Conservation (phyloP, 495 filamentous ascomycete species). For the Apodospora peruviana region DNA sequence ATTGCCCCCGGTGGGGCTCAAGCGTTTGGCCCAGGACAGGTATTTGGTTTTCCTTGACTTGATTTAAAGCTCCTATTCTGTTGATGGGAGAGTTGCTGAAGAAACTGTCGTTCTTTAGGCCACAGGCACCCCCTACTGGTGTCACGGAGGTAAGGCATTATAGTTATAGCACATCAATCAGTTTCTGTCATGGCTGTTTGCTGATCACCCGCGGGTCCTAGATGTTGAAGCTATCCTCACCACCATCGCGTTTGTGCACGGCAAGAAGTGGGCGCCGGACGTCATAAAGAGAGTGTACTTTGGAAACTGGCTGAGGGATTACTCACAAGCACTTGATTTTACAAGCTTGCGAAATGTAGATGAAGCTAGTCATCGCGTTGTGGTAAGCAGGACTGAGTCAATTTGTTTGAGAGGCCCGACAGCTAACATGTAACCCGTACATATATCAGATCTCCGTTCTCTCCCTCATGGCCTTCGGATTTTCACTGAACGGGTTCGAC, state of each 20-base stretch:
- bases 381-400: slow-evolving; percentile 36
- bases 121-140: too few species aligned
- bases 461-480: slow-evolving; percentile 88
- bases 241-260: slow-evolving; percentile 77
- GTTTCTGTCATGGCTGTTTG: too few species aligned
- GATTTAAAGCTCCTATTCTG: too few species aligned
- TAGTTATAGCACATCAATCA: too few species aligned
- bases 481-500: slow-evolving; percentile 92
- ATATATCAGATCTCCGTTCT: slow-evolving; percentile 66
- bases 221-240: slow-evolving; percentile 90
- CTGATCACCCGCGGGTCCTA: slow-evolving; percentile 7
- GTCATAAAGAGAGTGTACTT: slow-evolving; percentile 90
- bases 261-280: slow-evolving; percentile 91
- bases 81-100: too few species aligned
- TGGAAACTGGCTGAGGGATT: slow-evolving; percentile 72
- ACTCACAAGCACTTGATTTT: slow-evolving; percentile 88
- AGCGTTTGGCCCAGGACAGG: too few species aligned
- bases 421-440: slow-evolving; percentile 1
- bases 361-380: slow-evolving; percentile 79
- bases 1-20: too few species aligned
- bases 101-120: too few species aligned
- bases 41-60: too few species aligned
- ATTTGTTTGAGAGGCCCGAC: neutral
- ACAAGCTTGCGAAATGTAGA: slow-evolving; percentile 85
- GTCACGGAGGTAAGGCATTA: too few species aligned